Conservation (phyloP, 1,284 basidiomycete genomes). For the Ustanciosporium gigantosporum region DNA sequence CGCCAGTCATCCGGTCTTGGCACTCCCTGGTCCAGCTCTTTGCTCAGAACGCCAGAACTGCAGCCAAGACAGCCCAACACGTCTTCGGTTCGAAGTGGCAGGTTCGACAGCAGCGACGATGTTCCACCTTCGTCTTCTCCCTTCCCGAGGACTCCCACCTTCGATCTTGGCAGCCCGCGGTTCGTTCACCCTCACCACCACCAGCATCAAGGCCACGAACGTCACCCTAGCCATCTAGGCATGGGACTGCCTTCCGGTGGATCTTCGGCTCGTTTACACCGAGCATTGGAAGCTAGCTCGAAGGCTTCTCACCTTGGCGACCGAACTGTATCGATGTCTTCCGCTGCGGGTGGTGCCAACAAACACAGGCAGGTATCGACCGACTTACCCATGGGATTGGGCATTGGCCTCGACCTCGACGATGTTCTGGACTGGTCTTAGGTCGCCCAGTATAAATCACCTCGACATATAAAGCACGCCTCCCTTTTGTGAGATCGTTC, state of each 20-base stretch:
- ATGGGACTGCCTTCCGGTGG: slow-evolving; percentile 19
- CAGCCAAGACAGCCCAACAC: slow-evolving; percentile 27
- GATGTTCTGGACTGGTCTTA: slow-evolving; percentile 43
- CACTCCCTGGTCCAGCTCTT: slow-evolving; percentile 30
- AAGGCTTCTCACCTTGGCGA: slow-evolving; percentile 3
- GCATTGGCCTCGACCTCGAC: slow-evolving; percentile 38
- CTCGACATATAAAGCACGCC: no score
- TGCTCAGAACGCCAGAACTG: slow-evolving; percentile 40
- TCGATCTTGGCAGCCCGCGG: slow-evolving; percentile 36
- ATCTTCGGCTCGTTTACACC: slow-evolving; percentile 17
- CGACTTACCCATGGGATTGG: slow-evolving; percentile 32
- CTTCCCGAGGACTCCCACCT: slow-evolving; percentile 44
- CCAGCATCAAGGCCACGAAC: slow-evolving; percentile 12
- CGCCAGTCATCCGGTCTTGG: slow-evolving; percentile 28
- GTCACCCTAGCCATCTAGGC: slow-evolving; percentile 29
- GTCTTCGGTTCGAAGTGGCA: slow-evolving; percentile 18
- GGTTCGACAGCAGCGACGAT: slow-evolving; percentile 20
- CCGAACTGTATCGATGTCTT: slow-evolving; percentile 15
- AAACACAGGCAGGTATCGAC: slow-evolving; percentile 34
- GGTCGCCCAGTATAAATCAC: no score
- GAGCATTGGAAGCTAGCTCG: slow-evolving; percentile 6
- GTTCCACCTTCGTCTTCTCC: slow-evolving; percentile 40
- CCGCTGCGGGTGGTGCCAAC: slow-evolving; percentile 1
- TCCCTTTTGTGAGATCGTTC: no score
- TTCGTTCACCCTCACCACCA: slow-evolving; percentile 6